A percentile compares a stretch with the other conserved stretches of the same genome.
Evolutionary conservation across 495 filamentous ascomycete genomes (phyloP).

Genomic region (Pyronema domesticum): DNA sequence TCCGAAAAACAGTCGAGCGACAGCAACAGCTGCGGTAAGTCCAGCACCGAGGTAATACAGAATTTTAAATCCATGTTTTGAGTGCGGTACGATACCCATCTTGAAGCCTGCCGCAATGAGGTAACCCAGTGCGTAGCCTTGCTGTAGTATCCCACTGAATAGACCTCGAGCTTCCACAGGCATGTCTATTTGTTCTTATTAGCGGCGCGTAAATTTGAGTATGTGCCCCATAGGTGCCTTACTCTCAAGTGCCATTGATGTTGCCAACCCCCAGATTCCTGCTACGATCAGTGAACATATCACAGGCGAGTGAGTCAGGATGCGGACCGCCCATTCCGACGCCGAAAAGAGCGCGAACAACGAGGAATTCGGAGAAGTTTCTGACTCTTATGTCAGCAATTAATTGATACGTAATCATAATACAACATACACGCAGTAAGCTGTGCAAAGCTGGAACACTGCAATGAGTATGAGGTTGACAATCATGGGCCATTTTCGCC

Average conservation of each 20-base stretch:
- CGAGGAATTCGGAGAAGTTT: conserved; percentile 52
- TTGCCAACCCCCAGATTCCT: conserved; percentile 65
- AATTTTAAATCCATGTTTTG: conserved; percentile 15
- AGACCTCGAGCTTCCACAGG: conserved; percentile 43
- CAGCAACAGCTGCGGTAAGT: conserved; percentile 44
- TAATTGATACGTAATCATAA: too few species aligned
- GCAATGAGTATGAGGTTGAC: conserved; percentile 45
- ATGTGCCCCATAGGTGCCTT: too few species aligned
- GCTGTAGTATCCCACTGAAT: conserved; percentile 62
- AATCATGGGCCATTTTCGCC: conserved; percentile 67
- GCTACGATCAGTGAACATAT: too few species aligned
- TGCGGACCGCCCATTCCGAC: conserved; percentile 50
- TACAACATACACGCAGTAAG: conserved; percentile 33
- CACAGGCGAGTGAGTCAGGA: too few species aligned
- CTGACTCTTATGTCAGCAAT: too few species aligned
- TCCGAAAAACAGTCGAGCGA: conserved; percentile 47
- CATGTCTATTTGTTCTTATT: conserved; percentile 16
- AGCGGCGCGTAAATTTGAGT: too few species aligned
- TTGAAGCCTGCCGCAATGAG: conserved; percentile 54
- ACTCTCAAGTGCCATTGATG: conserved; percentile 61
- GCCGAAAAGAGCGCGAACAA: conserved; percentile 46
- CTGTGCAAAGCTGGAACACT: conserved; percentile 49
- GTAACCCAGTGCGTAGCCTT: conserved; percentile 61
- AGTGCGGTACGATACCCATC: conserved; percentile 36
- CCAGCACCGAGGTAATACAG: conserved; percentile 38